Evolutionary conservation across 164 flowering plant species (phyloP).

Genomic region (Akebia trifoliata): DNA sequence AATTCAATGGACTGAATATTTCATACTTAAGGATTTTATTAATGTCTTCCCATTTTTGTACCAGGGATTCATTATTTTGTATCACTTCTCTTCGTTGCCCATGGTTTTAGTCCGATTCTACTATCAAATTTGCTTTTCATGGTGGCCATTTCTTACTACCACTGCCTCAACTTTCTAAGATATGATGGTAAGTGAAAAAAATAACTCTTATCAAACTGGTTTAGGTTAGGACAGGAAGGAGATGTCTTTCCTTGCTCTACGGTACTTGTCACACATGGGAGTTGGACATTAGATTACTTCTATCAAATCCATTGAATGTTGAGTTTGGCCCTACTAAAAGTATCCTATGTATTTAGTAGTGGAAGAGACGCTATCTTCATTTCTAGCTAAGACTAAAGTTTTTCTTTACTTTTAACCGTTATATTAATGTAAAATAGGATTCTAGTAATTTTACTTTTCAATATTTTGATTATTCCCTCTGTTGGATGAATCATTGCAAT

Average conservation of each 20-base stretch:
- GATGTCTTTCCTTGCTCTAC: background rate
- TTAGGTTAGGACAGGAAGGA: background rate
- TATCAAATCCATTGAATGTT: background rate
- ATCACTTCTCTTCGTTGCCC: conserved; percentile 86
- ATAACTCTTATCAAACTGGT: background rate
- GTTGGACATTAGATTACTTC: too few relatives aligned
- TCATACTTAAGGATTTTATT: conserved; percentile 6
- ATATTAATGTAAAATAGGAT: too few relatives aligned
- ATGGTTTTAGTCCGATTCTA: conserved; percentile 78
- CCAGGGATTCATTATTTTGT: conserved; percentile 92
- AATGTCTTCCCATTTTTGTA: conserved; percentile 18
- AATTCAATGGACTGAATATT: too few relatives aligned
- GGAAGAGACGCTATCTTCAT: too few relatives aligned
- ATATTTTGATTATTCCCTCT: background rate
- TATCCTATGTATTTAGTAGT: background rate
- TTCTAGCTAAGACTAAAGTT: background rate
- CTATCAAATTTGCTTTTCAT: conserved; percentile 93
- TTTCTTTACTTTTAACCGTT: too few relatives aligned
- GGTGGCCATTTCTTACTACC: conserved; percentile 88
- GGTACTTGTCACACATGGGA: too few relatives aligned
- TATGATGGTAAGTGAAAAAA: conserved; percentile 77
- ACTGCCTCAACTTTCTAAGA: conserved; percentile 94
- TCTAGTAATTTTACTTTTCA: background rate
- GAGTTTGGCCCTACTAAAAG: background rate
- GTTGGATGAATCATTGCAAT: conserved; percentile 41